Conservation (phyloP, 257 asterid genomes). For the Nicotiana sylvestris region DNA sequence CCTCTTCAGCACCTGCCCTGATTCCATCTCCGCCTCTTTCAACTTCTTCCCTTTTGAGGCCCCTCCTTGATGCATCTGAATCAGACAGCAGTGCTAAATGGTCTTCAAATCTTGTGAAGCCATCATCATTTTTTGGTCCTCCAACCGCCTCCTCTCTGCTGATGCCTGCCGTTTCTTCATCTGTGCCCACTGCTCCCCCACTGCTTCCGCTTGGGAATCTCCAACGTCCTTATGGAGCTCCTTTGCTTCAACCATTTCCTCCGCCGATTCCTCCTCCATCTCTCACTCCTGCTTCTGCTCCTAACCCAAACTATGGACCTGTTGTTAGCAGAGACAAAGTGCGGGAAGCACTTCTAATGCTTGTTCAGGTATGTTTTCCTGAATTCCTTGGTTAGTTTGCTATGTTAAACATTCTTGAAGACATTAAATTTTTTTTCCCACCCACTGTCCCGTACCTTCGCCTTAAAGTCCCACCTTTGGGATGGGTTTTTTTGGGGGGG, state of each 20-base stretch:
- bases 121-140: conserved; percentile 73
- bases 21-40: conserved; percentile 43
- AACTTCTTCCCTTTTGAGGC: conserved; percentile 49
- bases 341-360: conserved; percentile 72
- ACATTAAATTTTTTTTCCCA: not conserved
- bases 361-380: conserved; percentile 65
- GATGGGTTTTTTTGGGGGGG: too few relatives aligned
- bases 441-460: too few relatives aligned
- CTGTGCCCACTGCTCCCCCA: conserved; percentile 80
- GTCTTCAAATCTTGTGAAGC: conserved; percentile 75
- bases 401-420: not conserved
- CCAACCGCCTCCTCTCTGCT: conserved; percentile 59
- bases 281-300: conserved; percentile 61
- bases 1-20: conserved; percentile 41
- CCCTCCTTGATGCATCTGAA: conserved; percentile 52
- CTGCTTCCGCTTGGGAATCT: conserved; percentile 50
- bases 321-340: conserved; percentile 70
- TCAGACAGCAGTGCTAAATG: conserved; percentile 34
- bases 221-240: conserved; percentile 84
- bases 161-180: conserved; percentile 58
- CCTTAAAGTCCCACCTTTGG: too few relatives aligned
- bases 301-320: conserved; percentile 50
- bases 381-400: not conserved
- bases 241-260: conserved; percentile 99
- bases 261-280: conserved; percentile 97